Evolutionary conservation across 2,329 filamentous ascomycete species (phyloP), one percentile per base, ranked within the genome.

Genomic region (Neofusicoccum laricinum): DNA sequence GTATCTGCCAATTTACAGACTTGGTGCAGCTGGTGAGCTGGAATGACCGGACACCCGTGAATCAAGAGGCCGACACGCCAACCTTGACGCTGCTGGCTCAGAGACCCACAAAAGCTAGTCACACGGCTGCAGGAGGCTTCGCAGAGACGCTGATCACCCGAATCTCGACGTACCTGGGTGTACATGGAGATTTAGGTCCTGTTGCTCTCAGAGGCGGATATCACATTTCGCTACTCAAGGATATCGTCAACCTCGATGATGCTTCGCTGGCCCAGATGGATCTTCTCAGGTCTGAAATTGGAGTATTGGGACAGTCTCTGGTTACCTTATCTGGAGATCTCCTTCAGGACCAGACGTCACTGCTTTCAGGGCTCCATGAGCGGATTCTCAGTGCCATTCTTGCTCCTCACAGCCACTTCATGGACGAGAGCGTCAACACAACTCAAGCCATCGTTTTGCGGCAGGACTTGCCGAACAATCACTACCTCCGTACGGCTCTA

Each of bases 251-350:
- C 10, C 48, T 73, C 1, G 70, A 76, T 48, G 71, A 78, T 55
- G 78, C 81, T 3, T 71, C 73, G 25, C 69, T 82, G 8, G 68
- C 69, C 32, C 72, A 77, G 63, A 70, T 82, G 25, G 73, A 76
- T 50, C 73, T 79, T 14, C 76, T 82, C 45, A 73, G 78, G 55
- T 67, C 70, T 1, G 80, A 82, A 66, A 66, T 78, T 12, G 68
- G 75, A 4, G 69, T 75, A 1, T 68, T 81, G 12, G 74, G 76
- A 0, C 75, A 76, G 48, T 68, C 76, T 4, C 38, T 79, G 1
- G 70, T 74, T 6, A 68, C 73, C 4, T 72, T 77, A 50, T 71
- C 75, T 0, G 68, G 73, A 32, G 68, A 69, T 5, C 69, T 81
- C 19, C 74, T 73, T 3, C 59, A 67, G 4, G 71, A 77, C 61